phyloP scores from a whole-genome alignment of 1,284 basidiomycete species.

The Trametes hirsuta region DNA sequence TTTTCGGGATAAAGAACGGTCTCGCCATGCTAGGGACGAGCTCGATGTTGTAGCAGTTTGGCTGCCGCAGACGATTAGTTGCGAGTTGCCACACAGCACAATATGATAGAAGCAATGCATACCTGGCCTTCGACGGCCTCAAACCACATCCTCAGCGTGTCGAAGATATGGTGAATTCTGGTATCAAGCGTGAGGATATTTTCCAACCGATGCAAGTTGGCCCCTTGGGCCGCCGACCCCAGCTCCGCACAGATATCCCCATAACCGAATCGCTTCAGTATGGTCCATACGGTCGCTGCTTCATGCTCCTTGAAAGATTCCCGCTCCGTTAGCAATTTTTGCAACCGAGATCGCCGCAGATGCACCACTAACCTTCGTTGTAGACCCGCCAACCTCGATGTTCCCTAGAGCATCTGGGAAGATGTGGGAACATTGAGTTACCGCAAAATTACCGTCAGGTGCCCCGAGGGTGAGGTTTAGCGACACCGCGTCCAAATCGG shows the following conservation, averaged over 20 bases:
- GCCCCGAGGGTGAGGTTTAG: background rate
- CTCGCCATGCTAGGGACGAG: background rate
- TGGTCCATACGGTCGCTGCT: slow-evolving; percentile 19
- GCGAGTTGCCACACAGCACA: background rate
- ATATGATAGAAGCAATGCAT: background rate
- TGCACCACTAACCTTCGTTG: background rate
- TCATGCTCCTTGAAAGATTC: slow-evolving; percentile 6
- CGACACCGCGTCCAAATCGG: slow-evolving; percentile 14
- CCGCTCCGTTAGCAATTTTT: background rate
- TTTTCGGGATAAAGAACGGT: background rate
- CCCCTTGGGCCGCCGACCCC: background rate
- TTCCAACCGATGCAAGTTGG: slow-evolving; percentile 33
- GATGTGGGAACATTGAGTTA: slow-evolving; percentile 7
- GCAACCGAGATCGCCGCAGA: background rate
- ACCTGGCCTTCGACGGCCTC: slow-evolving; percentile 17
- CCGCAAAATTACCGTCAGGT: background rate
- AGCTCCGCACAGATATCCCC: slow-evolving; percentile 11
- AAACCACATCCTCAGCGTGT: slow-evolving; percentile 34
- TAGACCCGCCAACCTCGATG: background rate
- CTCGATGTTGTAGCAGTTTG: slow-evolving; percentile 4
- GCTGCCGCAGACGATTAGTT: slow-evolving; percentile 1
- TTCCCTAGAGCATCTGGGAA: slow-evolving; percentile 1
- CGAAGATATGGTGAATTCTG: slow-evolving; percentile 28
- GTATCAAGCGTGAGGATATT: slow-evolving; percentile 36
- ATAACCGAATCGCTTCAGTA: slow-evolving; percentile 24